Percentiles rank a stretch among this genome's conserved stretches.
These are phyloP conservation scores for Orbilia quercus DNA, from an alignment of 2,329 filamentous ascomycete genomes.

Conservation along the genomic window DNA sequence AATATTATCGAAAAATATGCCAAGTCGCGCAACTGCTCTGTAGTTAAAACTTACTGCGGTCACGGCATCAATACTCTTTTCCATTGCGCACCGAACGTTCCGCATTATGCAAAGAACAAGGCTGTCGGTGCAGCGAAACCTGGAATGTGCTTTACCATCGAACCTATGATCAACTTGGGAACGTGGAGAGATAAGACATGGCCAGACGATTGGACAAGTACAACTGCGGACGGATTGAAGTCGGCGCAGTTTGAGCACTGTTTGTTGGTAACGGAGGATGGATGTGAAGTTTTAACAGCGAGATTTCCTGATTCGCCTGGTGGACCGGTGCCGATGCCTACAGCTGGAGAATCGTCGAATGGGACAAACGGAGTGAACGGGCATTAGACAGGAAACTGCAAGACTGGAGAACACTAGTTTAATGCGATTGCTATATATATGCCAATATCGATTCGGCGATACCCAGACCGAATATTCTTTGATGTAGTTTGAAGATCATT, in stretches of 20 bases:
- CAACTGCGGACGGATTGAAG: slow-evolving; percentile 85
- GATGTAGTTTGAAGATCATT: background rate
- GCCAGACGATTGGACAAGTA: slow-evolving; percentile 99
- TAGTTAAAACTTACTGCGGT: slow-evolving; percentile 95
- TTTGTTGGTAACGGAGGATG: slow-evolving; percentile 82
- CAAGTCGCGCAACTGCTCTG: slow-evolving; percentile 84
- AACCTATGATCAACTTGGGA: slow-evolving; percentile 96
- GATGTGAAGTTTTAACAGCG: slow-evolving; percentile 83
- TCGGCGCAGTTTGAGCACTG: slow-evolving; percentile 96
- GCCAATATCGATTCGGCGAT: background rate
- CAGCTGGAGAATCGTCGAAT: slow-evolving; percentile 25
- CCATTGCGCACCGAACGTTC: slow-evolving; percentile 92
- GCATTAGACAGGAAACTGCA: slow-evolving; percentile 3
- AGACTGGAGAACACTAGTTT: background rate
- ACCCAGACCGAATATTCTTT: background rate
- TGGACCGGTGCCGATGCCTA: slow-evolving; percentile 73
- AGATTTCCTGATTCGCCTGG: slow-evolving; percentile 78
- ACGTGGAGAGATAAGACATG: slow-evolving; percentile 93
- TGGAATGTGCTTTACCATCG: slow-evolving; percentile 98
- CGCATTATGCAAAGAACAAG: slow-evolving; percentile 99
- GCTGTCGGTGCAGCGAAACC: slow-evolving; percentile 92
- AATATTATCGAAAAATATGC: slow-evolving; percentile 96
- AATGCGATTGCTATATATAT: background rate
- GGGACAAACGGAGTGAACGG: slow-evolving; percentile 49
- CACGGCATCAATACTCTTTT: slow-evolving; percentile 95